Conservation (phyloP, 352 stramenopile genomes). For the Pythium monospermum region DNA sequence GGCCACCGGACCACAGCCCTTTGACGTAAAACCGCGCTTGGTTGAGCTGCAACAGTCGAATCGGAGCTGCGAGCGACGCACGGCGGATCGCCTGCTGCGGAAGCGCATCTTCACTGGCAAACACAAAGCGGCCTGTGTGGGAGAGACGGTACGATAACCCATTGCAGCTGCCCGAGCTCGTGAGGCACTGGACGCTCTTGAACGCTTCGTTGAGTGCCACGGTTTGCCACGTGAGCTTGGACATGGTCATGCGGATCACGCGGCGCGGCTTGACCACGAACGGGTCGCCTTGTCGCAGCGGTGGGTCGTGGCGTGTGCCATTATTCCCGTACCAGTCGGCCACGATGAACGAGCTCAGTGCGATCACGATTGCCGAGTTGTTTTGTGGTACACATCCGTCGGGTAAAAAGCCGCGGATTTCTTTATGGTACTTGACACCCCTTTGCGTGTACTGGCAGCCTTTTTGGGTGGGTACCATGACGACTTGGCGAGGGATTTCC, state of each 20-base stretch:
- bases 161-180: neutral
- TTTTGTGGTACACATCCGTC: constrained; percentile 18
- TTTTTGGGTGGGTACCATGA: constrained; percentile 30
- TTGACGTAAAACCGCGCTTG: constrained; percentile 1
- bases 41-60: constrained; percentile 10
- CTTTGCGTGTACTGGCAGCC: constrained; percentile 25
- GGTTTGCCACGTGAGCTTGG: constrained; percentile 5
- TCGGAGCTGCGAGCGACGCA: neutral
- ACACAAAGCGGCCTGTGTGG: constrained; percentile 3
- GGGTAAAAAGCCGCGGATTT: constrained; percentile 36
- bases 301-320: constrained; percentile 10
- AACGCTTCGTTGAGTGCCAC: constrained; percentile 4
- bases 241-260: constrained; percentile 1
- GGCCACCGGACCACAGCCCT: neutral
- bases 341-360: constrained; percentile 35
- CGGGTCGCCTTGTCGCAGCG: neutral
- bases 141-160: constrained; percentile 9
- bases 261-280: constrained; percentile 6
- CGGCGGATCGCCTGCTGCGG: neutral
- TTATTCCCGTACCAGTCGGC: constrained; percentile 28
- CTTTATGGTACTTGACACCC: constrained; percentile 29
- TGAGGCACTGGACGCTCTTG: neutral
- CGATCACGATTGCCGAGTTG: constrained; percentile 28
- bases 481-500: constrained; percentile 29
- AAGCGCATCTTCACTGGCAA: constrained; percentile 18